Evolutionary conservation across 257 asterid genomes (phyloP), one percentile per base, ranked within the genome.

Genomic region (Solanum virginianum): DNA sequence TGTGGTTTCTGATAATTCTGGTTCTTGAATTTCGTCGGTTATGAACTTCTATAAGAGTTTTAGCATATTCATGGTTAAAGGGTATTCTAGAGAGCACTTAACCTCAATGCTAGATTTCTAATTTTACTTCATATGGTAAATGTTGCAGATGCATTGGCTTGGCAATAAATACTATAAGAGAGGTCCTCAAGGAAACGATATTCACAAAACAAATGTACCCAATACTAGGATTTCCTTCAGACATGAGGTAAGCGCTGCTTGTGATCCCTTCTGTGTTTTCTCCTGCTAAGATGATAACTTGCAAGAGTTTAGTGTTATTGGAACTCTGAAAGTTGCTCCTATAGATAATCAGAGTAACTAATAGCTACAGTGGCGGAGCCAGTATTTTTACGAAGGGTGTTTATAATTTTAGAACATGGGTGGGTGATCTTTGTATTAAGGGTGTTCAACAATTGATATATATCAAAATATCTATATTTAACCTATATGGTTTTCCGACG

Each of bases 131-230:
- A 47, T 51, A 4, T 80, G 59, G 29, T 84, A 62, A 72, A 72
- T 87, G 63, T 86, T 86, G 79, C 86, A 95, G 99, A 39, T 85
- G 80, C 99, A 96, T 83, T 96, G 99, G 99, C 98, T 92, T 82
- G 98, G 99, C 85, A 91, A 89, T 69, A 90, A 86, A 66, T 96
- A 94, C 89, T 94, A 66, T 79, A 88, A 89, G 82, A 93, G 97
- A 82, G 98, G 98, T 24, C 96, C 94, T 26, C 86, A 65, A 82
- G 99, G 94, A 87, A 96, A 96, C 20, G 90, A 93, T 74, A 94
- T 93, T 36, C 41, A 36, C 41, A 36, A 36, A 36, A 36, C 95
- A 60, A 96, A 96, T 80, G 98, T 96, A 60, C 99, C 99, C 70
- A 92, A 93, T 86, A 83, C 88, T 20, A 92, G 99, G 86, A 92